phyloP scores from a whole-genome alignment of 768 basidiomycete genomes.

The Paxillus ammoniavirescens region DNA sequence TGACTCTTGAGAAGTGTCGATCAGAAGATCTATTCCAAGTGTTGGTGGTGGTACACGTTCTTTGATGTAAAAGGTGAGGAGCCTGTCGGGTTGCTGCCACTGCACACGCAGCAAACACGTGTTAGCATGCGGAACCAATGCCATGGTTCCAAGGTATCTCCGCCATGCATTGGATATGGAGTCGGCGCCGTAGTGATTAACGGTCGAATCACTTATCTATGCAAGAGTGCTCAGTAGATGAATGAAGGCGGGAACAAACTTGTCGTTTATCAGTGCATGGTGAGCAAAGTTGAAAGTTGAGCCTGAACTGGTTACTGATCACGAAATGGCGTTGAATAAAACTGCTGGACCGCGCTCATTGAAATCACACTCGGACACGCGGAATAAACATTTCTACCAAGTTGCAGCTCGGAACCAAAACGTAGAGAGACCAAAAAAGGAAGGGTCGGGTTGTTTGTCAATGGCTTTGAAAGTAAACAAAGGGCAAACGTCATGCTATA shows the following conservation, averaged over 20 bases:
- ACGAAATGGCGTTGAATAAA: no score
- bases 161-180: neutral
- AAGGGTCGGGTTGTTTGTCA: slow-evolving; percentile 15
- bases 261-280: no score
- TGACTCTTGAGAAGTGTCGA: slow-evolving; percentile 4
- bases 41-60: neutral
- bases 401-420: neutral
- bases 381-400: no score
- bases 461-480: slow-evolving; percentile 12
- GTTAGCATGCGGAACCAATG: neutral
- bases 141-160: neutral
- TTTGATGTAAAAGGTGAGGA: neutral
- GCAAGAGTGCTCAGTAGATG: neutral
- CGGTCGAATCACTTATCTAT: neutral
- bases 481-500: no score
- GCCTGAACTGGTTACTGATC: no score
- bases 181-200: neutral
- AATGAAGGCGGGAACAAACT: no score
- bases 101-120: slow-evolving; percentile 19
- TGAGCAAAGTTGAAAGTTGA: no score
- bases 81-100: slow-evolving; percentile 15
- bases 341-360: neutral
- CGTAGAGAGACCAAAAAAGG: slow-evolving; percentile 1
- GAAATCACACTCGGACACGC: no score
- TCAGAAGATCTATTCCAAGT: slow-evolving; percentile 9